A percentile compares a stretch with the other conserved stretches of the same genome.
Conservation (phyloP, 225 moss, liverwort and hornwort genomes). For the Polytrichum commune region DNA sequence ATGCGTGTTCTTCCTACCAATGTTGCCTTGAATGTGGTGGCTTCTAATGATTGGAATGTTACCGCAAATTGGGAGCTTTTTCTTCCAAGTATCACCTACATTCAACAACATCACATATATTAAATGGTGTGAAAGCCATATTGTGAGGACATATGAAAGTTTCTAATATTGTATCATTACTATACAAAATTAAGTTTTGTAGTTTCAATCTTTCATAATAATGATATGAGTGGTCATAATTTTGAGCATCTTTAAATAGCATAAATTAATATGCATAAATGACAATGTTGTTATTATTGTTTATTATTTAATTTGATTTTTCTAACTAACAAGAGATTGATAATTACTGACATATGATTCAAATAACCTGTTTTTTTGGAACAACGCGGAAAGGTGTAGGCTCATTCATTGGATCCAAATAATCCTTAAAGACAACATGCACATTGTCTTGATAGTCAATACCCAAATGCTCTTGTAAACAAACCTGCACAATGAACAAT, state of each 20-base stretch:
- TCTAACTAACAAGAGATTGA: too few relatives aligned
- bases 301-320: too few relatives aligned
- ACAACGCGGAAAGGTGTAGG: conserved; percentile 34
- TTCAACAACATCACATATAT: not conserved
- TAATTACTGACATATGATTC: too few relatives aligned
- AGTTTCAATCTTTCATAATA: too few relatives aligned
- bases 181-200: too few relatives aligned
- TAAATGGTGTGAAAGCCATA: too few relatives aligned
- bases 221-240: too few relatives aligned
- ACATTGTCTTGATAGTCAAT: conserved; percentile 52
- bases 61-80: conserved; percentile 70
- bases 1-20: conserved; percentile 59
- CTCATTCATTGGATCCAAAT: conserved; percentile 33
- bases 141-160: too few relatives aligned
- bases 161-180: too few relatives aligned
- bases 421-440: conserved; percentile 63
- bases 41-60: conserved; percentile 34
- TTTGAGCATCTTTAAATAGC: too few relatives aligned
- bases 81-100: conserved; percentile 73
- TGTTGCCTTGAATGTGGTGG: conserved; percentile 45
- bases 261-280: too few relatives aligned
- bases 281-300: too few relatives aligned
- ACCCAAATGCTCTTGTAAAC: conserved; percentile 64
- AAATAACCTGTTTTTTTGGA: conserved; percentile 41
- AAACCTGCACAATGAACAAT: conserved; percentile 34